Base-by-base conservation (phyloP, 305 asterid species). In the Solanum hybrid region DNA sequence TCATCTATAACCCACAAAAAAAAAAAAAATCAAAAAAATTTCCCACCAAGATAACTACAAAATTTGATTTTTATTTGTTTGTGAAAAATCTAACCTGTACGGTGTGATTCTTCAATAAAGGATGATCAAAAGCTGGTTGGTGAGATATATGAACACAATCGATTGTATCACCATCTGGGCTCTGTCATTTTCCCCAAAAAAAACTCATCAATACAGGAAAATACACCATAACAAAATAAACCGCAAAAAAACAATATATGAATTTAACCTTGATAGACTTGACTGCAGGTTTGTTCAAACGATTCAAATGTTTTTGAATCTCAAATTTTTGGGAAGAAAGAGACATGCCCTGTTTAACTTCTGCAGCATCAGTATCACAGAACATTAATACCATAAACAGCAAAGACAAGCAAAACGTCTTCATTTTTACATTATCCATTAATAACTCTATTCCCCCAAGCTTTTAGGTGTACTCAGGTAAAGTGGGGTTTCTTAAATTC, bases 101-200 rank as follows among this genome's bases (percentile, higher is more conserved):
- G 13, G 94, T 93, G 80, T 95, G 98, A 84, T 94, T 94, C 89
- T 93, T 91, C 83, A 95, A 79, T 69, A 86, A 40, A 87, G 95
- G 97, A 89, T 95, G 97, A 94, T 94, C 97, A 86, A 94, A 93
- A 87, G 98, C 94, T 88, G 98, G 95, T 86, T 95, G 98, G 31
- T 91, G 93, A 84, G 96, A 92, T 16, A 94, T 86, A 87, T 82
- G 94, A 36, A 95, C 95, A 87, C 98, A 95, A 88, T 95, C 98
- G 91, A 95, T 95, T 89, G 94, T 90, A 92, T 95, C 98, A 61
- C 98, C 98, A 93, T 95, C 97, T 91, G 98, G 96, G 91, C 96
- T 95, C 96, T 94, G 90, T 76, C 73, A 90, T 89, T 88, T 28
- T 3, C 40, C 42, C 80, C 24, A 84, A 74, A 85, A 76, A 78